Conservation (phyloP, 2,329 filamentous ascomycete species). For the Madurella fahalii region DNA sequence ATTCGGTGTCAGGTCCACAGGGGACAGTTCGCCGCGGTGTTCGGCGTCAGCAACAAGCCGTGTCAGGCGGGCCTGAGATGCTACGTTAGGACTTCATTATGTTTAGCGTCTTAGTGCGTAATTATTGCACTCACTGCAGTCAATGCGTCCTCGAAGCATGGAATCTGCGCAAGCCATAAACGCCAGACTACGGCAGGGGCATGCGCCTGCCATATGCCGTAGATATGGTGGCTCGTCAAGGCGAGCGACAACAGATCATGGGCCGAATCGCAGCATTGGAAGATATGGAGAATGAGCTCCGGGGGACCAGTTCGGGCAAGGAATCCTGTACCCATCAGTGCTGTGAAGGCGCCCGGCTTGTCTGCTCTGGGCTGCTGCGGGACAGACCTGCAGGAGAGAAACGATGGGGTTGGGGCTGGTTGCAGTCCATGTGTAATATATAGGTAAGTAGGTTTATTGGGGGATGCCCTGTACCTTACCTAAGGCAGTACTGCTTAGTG, state of each 20-base stretch:
- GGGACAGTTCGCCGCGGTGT: neutral
- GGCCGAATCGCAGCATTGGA: neutral
- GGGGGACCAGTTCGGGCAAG: neutral
- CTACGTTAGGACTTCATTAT: neutral
- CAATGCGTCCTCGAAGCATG: neutral
- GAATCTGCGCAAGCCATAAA: conserved; percentile 5
- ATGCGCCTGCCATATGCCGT: neutral
- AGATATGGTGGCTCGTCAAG: neutral
- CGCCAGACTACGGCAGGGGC: neutral
- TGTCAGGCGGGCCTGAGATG: conserved; percentile 9
- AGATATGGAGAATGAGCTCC: neutral
- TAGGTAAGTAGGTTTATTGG: too few relatives aligned
- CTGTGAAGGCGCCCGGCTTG: too few relatives aligned
- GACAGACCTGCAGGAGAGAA: too few relatives aligned
- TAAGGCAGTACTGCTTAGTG: too few relatives aligned
- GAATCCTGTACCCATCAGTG: too few relatives aligned
- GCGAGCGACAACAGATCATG: neutral
- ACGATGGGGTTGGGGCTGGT: too few relatives aligned
- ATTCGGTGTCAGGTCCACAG: conserved; percentile 1
- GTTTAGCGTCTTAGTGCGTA: neutral
- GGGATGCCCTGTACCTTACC: too few relatives aligned
- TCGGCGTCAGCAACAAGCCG: conserved; percentile 5
- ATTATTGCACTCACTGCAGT: conserved; percentile 1
- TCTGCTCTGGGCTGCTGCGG: too few relatives aligned
- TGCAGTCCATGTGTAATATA: too few relatives aligned